Evolutionary conservation across 495 filamentous ascomycete genomes (phyloP).

Genomic region (Lasiosphaeria ovina): DNA sequence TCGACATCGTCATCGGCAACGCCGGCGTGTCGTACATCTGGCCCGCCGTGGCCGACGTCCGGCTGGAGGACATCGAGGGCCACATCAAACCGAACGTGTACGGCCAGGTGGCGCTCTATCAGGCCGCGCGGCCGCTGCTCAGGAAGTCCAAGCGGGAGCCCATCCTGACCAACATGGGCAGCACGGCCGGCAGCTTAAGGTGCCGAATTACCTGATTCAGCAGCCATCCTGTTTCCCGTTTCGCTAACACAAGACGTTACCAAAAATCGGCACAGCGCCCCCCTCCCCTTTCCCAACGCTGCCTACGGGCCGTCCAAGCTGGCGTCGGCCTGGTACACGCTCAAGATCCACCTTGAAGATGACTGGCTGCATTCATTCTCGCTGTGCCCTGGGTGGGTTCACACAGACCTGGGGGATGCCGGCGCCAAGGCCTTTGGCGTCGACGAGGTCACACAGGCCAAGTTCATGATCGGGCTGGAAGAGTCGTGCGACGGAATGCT

Average conservation of each 20-base stretch:
- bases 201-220: not conserved
- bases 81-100: conserved; percentile 32
- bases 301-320: conserved; percentile 45
- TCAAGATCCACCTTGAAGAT: not conserved
- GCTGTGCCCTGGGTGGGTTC: conserved; percentile 35
- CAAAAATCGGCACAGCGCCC: not conserved
- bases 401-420: conserved; percentile 47
- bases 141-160: conserved; percentile 1
- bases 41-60: conserved; percentile 32
- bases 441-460: conserved; percentile 25
- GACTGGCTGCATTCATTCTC: conserved; percentile 32
- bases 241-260: not conserved
- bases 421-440: conserved; percentile 37
- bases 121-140: conserved; percentile 8
- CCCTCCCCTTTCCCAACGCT: conserved; percentile 28
- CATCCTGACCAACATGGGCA: conserved; percentile 15
- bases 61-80: conserved; percentile 25
- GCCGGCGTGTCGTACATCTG: conserved; percentile 28
- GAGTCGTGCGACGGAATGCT: conserved; percentile 38
- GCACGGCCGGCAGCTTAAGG: conserved; percentile 1
- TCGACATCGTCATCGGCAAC: conserved; percentile 35
- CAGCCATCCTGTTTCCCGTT: not conserved
- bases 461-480: conserved; percentile 18
- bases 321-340: conserved; percentile 16
- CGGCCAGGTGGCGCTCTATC: conserved; percentile 25